Base-by-base conservation (phyloP, 2,329 filamentous ascomycete species). In the Apiospora hydei region DNA sequence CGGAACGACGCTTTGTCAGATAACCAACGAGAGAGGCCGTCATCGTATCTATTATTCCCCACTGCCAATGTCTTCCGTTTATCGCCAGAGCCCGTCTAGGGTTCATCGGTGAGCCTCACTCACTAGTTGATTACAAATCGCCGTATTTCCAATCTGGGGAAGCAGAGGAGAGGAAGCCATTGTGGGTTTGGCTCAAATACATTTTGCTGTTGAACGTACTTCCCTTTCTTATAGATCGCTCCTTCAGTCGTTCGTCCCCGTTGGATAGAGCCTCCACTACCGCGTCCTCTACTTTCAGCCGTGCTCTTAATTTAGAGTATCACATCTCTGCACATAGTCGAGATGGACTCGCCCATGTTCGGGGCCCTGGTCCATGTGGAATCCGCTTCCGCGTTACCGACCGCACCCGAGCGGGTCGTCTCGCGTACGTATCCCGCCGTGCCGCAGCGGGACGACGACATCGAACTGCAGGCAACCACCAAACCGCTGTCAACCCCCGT, bases 361-460 rank as follows among this genome's bases (percentile, higher is more conserved):
- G 71, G 74, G 41, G 73, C 74, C 4, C 76, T 79, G 67, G 76
- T 80, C 47, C 74, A 77, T 57, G 74, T 79, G 71, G 78, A 80
- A 73, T 76, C 78, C 47, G 53, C 41, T 10, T 72, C 72, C 24
- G 57, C 43, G n/a, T 69, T 80, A 6, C 83, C 84, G 4, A 79
- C 80, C 47, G 76, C 77, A 6, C 80, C 81, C 24, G 69, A 75
- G 70, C 83, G 78, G 71, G 81, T 79, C 38, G 76, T 84, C 3
- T 78, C 83, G 0, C 81, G 84, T 71, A 84, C 80, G 0, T 82
- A 84, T 43, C 82, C 81, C 0, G 82, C 84, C 3, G 81, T 82
- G 2, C 81, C 81, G 6, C 81, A 83, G 46, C 75, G 74, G 16
- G 49, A 49, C 34, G 41, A 73, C 8, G 73, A 75, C 8, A 72